A percentile compares a stretch with the other conserved stretches of the same genome.
These are phyloP conservation scores for Sporothrix protearum DNA, from an alignment of 2,329 filamentous ascomycete species.

Conservation along the genomic window DNA sequence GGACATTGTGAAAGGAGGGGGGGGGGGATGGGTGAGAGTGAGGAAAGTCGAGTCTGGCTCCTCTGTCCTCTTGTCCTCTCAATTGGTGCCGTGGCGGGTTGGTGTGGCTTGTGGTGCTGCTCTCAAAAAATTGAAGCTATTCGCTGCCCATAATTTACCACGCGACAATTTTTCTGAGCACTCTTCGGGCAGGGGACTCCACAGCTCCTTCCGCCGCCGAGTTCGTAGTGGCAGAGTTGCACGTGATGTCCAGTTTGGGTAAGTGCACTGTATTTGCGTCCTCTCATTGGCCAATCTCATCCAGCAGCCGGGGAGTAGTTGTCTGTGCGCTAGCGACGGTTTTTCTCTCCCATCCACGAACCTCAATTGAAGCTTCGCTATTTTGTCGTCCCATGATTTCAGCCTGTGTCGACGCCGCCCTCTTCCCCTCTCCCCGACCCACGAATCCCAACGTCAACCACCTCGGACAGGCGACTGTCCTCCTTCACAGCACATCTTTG, in stretches of 20 bases:
- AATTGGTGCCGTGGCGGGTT: not conserved
- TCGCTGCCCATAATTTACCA: conserved; percentile 14
- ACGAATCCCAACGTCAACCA: not conserved
- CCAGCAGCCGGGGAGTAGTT: not conserved
- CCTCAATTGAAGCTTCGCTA: conserved; percentile 2
- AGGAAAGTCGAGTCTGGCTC: not conserved
- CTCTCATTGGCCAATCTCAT: not conserved
- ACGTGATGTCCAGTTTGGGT: conserved; percentile 1
- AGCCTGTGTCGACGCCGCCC: not conserved
- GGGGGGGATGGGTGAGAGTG: not conserved
- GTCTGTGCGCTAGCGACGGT: conserved; percentile 13
- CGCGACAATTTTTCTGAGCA: conserved; percentile 21
- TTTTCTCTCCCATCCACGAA: conserved; percentile 17
- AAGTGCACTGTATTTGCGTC: not conserved
- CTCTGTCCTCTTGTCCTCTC: not conserved
- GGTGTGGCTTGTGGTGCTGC: not conserved
- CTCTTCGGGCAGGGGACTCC: not conserved
- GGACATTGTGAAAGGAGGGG: conserved; percentile 20
- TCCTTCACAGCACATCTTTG: not conserved
- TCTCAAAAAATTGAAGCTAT: conserved; percentile 17
- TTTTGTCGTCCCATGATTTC: not conserved
- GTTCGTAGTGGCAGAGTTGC: not conserved
- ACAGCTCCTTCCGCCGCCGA: not conserved
- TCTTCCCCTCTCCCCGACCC: not conserved
- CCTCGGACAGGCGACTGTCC: not conserved